Percentiles rank a stretch among this genome's conserved stretches.
phyloP scores from a whole-genome alignment of 805 yeast genomes.

The Peterozyma xylosa region DNA sequence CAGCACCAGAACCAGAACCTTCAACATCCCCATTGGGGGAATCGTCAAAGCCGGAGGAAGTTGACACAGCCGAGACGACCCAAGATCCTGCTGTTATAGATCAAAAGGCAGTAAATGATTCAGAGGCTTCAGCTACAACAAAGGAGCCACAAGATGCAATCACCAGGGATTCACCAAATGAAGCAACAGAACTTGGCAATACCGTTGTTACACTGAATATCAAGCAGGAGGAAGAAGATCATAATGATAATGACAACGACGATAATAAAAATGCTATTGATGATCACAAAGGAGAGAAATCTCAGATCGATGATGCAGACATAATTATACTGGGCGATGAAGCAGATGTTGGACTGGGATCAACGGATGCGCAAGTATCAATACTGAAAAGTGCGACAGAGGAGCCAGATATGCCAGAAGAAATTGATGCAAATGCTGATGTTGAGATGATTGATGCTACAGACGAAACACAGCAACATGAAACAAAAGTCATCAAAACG shows the following conservation, averaged over 20 bases:
- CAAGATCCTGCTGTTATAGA: no score
- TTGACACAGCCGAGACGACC: no score
- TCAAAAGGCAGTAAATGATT: no score
- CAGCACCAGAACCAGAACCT: no score
- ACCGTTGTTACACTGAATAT: neutral
- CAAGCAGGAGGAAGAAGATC: neutral
- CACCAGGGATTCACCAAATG: neutral
- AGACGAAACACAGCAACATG: neutral
- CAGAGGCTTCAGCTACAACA: no score
- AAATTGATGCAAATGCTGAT: slow-evolving; percentile 10
- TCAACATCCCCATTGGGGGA: no score
- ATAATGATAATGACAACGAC: neutral
- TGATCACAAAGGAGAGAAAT: slow-evolving; percentile 5
- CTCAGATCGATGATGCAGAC: slow-evolving; percentile 5
- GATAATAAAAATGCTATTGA: slow-evolving; percentile 1
- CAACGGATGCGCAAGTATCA: slow-evolving; percentile 6
- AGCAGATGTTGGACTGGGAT: slow-evolving; percentile 11
- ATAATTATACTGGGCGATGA: slow-evolving; percentile 7
- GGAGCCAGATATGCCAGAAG: slow-evolving; percentile 8
- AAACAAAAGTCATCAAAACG: slow-evolving; percentile 1
- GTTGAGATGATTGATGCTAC: slow-evolving; percentile 1
- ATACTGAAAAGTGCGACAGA: slow-evolving; percentile 1
- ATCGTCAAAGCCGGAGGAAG: no score
- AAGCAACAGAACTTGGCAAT: no score
- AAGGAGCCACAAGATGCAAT: neutral